A percentile compares a stretch with the other conserved stretches of the same genome.
phyloP scores from a whole-genome alignment of 345 rosid genomes.

The Ricinus communis region DNA sequence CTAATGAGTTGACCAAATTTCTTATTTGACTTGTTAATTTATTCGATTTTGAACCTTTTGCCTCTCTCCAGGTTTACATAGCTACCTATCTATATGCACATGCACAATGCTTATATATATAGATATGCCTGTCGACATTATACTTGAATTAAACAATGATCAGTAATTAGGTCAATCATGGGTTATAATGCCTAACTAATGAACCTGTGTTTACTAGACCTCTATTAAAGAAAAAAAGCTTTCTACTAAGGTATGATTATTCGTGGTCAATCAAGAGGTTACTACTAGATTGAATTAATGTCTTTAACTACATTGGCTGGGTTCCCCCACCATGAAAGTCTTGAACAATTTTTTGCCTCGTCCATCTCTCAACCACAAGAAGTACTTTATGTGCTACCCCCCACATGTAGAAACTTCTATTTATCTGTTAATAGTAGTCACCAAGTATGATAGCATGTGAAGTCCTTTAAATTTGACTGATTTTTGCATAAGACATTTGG shows the following conservation, averaged over 20 bases:
- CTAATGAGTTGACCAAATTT: neutral
- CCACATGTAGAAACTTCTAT: constrained; percentile 6
- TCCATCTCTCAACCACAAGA: neutral
- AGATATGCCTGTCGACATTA: neutral
- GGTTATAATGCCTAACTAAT: neutral
- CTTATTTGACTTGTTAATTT: neutral
- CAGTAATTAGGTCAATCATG: neutral
- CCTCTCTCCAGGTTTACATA: neutral
- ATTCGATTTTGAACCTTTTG: neutral
- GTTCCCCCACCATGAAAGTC: neutral
- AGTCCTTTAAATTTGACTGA: neutral
- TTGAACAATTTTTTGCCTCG: neutral
- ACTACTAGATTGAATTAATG: constrained; percentile 7
- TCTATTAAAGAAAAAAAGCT: neutral
- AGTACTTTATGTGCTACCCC: neutral
- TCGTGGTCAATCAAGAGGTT: neutral
- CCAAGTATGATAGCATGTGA: neutral
- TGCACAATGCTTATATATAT: neutral
- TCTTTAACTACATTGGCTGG: neutral
- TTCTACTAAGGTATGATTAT: neutral
- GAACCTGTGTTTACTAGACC: neutral
- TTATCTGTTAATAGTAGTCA: neutral
- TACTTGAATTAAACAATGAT: neutral
- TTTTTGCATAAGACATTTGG: neutral
- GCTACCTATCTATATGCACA: neutral